Conservation (phyloP, 2,329 filamentous ascomycete species). For the Talaromyces verruculosus region DNA sequence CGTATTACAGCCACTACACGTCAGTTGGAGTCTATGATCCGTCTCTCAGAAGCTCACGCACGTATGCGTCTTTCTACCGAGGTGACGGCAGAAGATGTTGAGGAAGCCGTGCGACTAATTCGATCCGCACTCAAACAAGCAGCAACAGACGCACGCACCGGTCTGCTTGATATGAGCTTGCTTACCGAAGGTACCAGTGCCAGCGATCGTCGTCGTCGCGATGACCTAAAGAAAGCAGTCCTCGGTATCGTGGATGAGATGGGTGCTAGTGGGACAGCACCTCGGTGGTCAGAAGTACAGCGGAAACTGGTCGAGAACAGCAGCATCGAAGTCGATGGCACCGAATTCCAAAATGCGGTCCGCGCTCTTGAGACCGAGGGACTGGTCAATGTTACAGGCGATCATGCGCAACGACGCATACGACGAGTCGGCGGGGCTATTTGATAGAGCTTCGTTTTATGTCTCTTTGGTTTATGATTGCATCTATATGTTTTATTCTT, state of each 20-base stretch:
- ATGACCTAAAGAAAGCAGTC: slow-evolving; percentile 80
- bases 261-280: slow-evolving; percentile 63
- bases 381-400: slow-evolving; percentile 73
- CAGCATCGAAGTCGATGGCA: slow-evolving; percentile 67
- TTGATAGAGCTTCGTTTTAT: not conserved
- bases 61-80: slow-evolving; percentile 85
- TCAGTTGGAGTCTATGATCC: slow-evolving; percentile 98
- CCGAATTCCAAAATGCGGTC: slow-evolving; percentile 81
- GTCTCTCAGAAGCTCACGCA: slow-evolving; percentile 90
- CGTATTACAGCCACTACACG: slow-evolving; percentile 96
- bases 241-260: slow-evolving; percentile 77
- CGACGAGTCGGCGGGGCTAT: slow-evolving; percentile 65
- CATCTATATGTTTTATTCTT: not conserved
- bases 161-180: slow-evolving; percentile 94
- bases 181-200: slow-evolving; percentile 92
- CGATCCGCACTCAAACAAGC: slow-evolving; percentile 93
- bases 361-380: slow-evolving; percentile 81
- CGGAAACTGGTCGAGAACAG: slow-evolving; percentile 70
- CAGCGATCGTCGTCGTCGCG: slow-evolving; percentile 76
- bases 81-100: slow-evolving; percentile 79
- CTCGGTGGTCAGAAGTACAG: slow-evolving; percentile 76
- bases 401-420: slow-evolving; percentile 79
- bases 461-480: slow-evolving; percentile 1
- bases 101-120: slow-evolving; percentile 89
- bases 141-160: slow-evolving; percentile 87